Evolutionary conservation across 441 rosid species (phyloP), one percentile per base, ranked within the genome.

Genomic region (Jatropha podagrica): DNA sequence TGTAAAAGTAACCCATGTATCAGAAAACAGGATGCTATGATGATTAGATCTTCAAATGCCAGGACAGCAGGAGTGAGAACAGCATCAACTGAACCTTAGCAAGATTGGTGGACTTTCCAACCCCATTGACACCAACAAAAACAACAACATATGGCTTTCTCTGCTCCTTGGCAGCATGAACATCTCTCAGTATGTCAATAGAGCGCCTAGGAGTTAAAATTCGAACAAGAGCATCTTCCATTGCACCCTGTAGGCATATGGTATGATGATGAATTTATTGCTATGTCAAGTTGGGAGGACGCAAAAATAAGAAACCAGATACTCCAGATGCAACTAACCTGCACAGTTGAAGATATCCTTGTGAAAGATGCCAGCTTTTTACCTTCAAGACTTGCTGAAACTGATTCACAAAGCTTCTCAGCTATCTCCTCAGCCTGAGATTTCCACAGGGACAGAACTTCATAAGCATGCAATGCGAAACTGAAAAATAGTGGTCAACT

Each of bases 81-180:
- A 38, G 54, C 32, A 72, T 82, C 54, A 54, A 79, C 59, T 78
- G 60, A 75, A 92, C 95, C 93, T 95, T 93, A 26, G 99, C 98
- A 7, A 95, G 87, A 82, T 95, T 95, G 65, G 99, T 95, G 56
- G 99, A 95, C 83, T 93, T 95, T 76, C 99, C 99, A 78, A 95
- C 99, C 65, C 99, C 97, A 77, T 95, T 95, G 81, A 95, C 99
- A 80, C 99, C 99, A 73, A 95, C 93, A 81, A 95, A 95, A 73
- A 95, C 98, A 60, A 95, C 85, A 78, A 95, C 96, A 78, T 95
- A 95, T 15, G 98, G 97, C 73, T 86, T 95, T 85, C 88, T 83
- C 76, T 93, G 97, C 77, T 93, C 99, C 85, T 85, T 95, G 56
- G 95, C 92, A 82, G 92, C 92, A 77, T 92, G 93, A 51, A 95